These are phyloP conservation scores for Erysimum cheiri DNA, from an alignment of 441 rosid genomes.

Conservation along the genomic window DNA sequence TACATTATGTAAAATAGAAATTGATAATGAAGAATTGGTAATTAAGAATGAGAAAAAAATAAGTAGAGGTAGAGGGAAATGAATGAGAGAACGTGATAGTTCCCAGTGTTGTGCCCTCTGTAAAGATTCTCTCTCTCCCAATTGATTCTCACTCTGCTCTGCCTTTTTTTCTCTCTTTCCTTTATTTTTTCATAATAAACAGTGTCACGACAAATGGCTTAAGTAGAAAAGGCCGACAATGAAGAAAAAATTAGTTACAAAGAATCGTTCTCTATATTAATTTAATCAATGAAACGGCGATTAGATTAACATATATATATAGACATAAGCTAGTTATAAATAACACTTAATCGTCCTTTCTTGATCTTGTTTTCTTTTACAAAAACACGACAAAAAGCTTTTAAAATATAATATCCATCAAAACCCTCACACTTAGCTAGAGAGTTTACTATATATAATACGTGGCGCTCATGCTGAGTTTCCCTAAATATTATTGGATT, in stretches of 20 bases:
- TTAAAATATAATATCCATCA: not conserved
- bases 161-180: not conserved
- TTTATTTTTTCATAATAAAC: not conserved
- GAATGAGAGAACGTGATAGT: constrained; percentile 44
- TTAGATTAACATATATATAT: constrained; percentile 1
- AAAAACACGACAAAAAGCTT: not conserved
- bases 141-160: constrained; percentile 24
- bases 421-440: not conserved
- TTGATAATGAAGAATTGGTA: constrained; percentile 4
- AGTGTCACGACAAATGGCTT: constrained; percentile 39
- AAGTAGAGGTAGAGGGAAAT: not conserved
- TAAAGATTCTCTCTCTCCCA: constrained; percentile 38
- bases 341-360: not conserved
- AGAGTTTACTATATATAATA: not conserved
- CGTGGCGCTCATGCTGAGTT: constrained; percentile 23
- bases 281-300: constrained; percentile 17
- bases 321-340: constrained; percentile 10
- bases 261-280: not conserved
- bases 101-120: constrained; percentile 44
- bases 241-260: constrained; percentile 21
- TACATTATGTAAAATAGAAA: constrained; percentile 15
- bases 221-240: constrained; percentile 33
- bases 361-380: constrained; percentile 20
- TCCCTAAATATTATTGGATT: not conserved
- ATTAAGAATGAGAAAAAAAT: not conserved